phyloP scores from a whole-genome alignment of 2,329 filamentous ascomycete genomes.

The Ustulina deusta region DNA sequence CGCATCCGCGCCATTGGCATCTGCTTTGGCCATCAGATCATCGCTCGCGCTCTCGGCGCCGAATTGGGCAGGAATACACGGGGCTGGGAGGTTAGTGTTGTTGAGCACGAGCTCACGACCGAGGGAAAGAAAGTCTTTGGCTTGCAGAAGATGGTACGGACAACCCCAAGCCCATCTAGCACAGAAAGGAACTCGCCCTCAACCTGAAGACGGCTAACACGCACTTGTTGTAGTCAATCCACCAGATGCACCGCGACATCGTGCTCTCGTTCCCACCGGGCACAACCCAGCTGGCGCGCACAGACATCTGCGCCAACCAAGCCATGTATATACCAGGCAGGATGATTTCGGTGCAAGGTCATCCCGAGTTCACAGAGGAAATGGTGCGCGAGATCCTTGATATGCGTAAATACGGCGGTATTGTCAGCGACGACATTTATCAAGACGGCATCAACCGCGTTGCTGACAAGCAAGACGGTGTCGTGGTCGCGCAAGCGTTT shows the following conservation, averaged over 20 bases:
- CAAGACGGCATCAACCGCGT: constrained; percentile 76
- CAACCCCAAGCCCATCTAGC: constrained; percentile 18
- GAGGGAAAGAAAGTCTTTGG: constrained; percentile 80
- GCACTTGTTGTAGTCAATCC: constrained; percentile 66
- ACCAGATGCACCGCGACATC: constrained; percentile 89
- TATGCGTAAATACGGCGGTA: constrained; percentile 71
- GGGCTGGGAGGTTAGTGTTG: constrained; percentile 87
- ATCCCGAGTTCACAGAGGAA: constrained; percentile 82
- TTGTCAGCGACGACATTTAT: constrained; percentile 77
- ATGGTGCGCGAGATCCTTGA: constrained; percentile 78
- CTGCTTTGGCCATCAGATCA: constrained; percentile 90
- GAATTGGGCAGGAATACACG: constrained; percentile 73
- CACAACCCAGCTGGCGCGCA: constrained; percentile 72
- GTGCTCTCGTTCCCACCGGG: constrained; percentile 73
- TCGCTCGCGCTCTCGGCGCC: constrained; percentile 77
- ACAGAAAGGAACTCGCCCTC: neutral
- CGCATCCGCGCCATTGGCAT: constrained; percentile 80
- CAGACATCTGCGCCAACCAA: constrained; percentile 78
- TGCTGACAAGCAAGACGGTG: constrained; percentile 78
- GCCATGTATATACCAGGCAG: constrained; percentile 77
- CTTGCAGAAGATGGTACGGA: constrained; percentile 66
- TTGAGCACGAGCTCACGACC: constrained; percentile 73
- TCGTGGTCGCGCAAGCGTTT: constrained; percentile 79
- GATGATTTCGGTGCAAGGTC: constrained; percentile 84
- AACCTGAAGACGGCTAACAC: constrained; percentile 25